A percentile compares a stretch with the other conserved stretches of the same genome.
phyloP scores from a whole-genome alignment of 495 filamentous ascomycete species.

The Podospora pseudocomata region DNA sequence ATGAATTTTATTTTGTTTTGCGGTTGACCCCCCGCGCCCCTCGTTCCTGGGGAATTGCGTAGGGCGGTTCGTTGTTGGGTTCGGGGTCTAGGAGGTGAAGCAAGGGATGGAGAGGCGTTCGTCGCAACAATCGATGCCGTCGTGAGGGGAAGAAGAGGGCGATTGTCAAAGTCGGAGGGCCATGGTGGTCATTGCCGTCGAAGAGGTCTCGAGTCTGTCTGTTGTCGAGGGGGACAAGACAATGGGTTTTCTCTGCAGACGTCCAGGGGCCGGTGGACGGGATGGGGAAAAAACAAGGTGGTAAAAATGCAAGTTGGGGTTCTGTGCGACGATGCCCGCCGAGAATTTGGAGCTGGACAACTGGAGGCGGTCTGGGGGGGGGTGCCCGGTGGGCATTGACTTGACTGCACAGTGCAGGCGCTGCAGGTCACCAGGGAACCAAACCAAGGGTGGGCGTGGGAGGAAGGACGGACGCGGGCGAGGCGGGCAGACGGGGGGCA shows the following conservation, averaged over 20 bases:
- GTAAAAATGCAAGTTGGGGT: slow-evolving; percentile 18
- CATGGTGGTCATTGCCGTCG: slow-evolving; percentile 2
- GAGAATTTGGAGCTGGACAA: slow-evolving; percentile 17
- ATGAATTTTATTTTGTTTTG: neutral
- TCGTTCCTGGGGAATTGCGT: slow-evolving; percentile 5
- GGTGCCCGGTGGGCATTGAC: slow-evolving; percentile 3
- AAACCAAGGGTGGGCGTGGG: slow-evolving; percentile 6
- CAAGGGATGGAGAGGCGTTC: slow-evolving; percentile 12
- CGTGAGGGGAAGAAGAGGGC: neutral
- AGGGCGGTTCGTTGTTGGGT: slow-evolving; percentile 3
- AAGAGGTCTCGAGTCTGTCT: neutral
- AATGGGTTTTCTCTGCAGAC: neutral
- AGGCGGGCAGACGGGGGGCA: slow-evolving; percentile 18
- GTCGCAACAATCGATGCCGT: slow-evolving; percentile 2
- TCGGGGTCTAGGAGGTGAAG: neutral
- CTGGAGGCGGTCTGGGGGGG: slow-evolving; percentile 25
- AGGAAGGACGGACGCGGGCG: slow-evolving; percentile 16
- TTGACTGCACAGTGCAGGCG: slow-evolving; percentile 20
- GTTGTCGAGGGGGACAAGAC: neutral
- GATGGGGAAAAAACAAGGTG: slow-evolving; percentile 13
- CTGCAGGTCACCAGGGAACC: slow-evolving; percentile 20
- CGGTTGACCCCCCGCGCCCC: neutral
- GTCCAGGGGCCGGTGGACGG: slow-evolving; percentile 20
- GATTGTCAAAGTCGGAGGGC: neutral
- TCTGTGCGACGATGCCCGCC: slow-evolving; percentile 25